Base-by-base conservation (phyloP, 352 stramenopile species). In the Pythium dissotocum region DNA sequence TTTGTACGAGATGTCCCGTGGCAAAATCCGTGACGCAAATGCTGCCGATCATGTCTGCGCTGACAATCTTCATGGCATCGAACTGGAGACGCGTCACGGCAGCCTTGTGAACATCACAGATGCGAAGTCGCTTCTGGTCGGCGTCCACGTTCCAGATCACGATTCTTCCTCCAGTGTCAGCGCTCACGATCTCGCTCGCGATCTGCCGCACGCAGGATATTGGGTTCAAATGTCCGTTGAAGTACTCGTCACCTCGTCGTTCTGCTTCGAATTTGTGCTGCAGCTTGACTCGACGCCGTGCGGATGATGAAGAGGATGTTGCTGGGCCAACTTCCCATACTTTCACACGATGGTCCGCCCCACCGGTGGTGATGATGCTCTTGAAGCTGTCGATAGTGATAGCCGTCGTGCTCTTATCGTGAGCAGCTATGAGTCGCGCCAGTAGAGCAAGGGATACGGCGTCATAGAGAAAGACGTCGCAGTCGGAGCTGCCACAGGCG, bases 21-120 rank as follows among this genome's bases (percentile, higher is more conserved):
- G 85, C 83, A 54, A 94, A 90, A 63, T 94, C 84, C 5, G 79
- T 87, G 18, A 94, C 78, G 35, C 79, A 92, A 40, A 94, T 87
- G 0, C 75, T 71, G 2, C 84, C 83, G 28, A 76, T 78, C 2
- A 63, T 73, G 0, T 72, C 75, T 5, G 83, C 83, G 16, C 81
- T 91, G 35, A 94, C 78, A 54, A 94, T 85, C 2, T 85, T 84
- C 35, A 78, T 91, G 30, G 87, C 82, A 13, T 94, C 87, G 63
- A 93, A 92, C 60, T 91, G 80, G 51, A 94, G 67, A 42, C 86
- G 91, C 5, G 77, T 80, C 18, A 94, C 75, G 4, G 79, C 61
- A 14, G 71, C 73, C 54, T 78, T 73, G 65, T 94, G 73, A 0
- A 85, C 71, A 58, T 89, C 73, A 18, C 85, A 91, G 4, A 88